A percentile compares a stretch with the other conserved stretches of the same genome.
phyloP scores from a whole-genome alignment of 345 rosid species.

The Sonneratia alba region DNA sequence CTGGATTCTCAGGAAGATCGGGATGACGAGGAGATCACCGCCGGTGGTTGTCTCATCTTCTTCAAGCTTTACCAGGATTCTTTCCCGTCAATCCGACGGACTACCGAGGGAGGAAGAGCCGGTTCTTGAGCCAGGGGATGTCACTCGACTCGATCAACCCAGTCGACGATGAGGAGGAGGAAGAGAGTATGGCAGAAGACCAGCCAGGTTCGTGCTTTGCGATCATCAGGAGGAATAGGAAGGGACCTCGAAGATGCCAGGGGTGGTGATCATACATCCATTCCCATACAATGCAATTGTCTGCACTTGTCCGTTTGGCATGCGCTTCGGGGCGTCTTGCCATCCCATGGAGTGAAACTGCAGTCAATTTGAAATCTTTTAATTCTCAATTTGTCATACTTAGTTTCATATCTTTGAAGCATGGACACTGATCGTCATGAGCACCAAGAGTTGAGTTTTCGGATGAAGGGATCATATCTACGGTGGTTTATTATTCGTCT shows the following conservation, averaged over 20 bases:
- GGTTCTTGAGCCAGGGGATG: background rate
- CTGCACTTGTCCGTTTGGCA: no score
- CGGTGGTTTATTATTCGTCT: no score
- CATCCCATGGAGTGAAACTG: no score
- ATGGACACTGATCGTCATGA: no score
- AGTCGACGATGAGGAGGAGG: background rate
- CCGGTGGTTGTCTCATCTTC: background rate
- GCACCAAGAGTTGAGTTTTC: no score
- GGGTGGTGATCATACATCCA: background rate
- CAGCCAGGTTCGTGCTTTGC: background rate
- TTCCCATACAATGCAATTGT: no score
- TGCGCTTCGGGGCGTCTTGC: no score
- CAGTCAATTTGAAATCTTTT: no score
- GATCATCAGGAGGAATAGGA: background rate
- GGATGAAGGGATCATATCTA: no score
- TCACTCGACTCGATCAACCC: slow-evolving; percentile 2
- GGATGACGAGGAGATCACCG: background rate
- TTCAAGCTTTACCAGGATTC: background rate
- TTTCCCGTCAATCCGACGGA: background rate
- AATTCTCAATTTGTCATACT: no score
- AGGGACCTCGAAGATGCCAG: background rate
- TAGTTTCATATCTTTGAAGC: no score
- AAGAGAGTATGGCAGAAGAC: background rate
- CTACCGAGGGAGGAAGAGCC: background rate
- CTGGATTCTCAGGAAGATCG: background rate